Conservation (phyloP, 371 early-diverging fungal species). For the Syncephalastrum sp. region DNA sequence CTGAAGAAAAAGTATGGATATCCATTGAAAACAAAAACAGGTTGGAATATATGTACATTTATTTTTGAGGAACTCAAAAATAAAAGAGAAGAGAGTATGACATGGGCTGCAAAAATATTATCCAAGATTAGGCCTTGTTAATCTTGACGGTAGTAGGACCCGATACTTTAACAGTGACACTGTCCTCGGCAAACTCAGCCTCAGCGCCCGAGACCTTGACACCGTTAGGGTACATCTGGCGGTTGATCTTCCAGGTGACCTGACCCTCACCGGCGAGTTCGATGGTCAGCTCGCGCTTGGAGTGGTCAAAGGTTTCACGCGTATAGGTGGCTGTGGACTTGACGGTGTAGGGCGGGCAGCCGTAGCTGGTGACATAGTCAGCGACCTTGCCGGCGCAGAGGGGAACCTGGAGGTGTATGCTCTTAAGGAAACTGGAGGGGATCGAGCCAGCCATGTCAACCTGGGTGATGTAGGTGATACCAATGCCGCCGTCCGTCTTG, state of each 20-base stretch:
- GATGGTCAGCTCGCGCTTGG: constrained; percentile 15
- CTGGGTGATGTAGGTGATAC: constrained; percentile 44
- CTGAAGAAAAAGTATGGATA: too few relatives aligned
- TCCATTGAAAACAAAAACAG: too few relatives aligned
- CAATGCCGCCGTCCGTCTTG: constrained; percentile 30
- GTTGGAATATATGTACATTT: too few relatives aligned
- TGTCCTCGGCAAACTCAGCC: constrained; percentile 19
- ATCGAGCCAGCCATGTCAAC: constrained; percentile 46
- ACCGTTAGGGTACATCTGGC: constrained; percentile 42
- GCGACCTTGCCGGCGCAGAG: constrained; percentile 44
- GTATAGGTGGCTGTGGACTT: constrained; percentile 21
- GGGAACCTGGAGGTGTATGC: constrained; percentile 41
- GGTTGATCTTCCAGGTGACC: constrained; percentile 17
- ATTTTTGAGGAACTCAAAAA: too few relatives aligned
- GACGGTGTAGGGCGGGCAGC: constrained; percentile 29
- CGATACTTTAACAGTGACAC: constrained; percentile 31
- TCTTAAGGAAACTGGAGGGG: constrained; percentile 38
- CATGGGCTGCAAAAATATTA: too few relatives aligned
- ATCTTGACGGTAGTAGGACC: constrained; percentile 20
- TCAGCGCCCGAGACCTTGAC: constrained; percentile 22
- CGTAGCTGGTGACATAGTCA: constrained; percentile 32
- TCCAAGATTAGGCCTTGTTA: constrained; percentile 18
- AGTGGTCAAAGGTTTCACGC: constrained; percentile 37
- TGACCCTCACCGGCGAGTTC: constrained; percentile 22
- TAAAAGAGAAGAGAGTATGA: too few relatives aligned